Percentiles rank a stretch among this genome's conserved stretches.
Evolutionary conservation across 805 yeast species (phyloP).

Genomic region (Kockiozyma suomiensis): DNA sequence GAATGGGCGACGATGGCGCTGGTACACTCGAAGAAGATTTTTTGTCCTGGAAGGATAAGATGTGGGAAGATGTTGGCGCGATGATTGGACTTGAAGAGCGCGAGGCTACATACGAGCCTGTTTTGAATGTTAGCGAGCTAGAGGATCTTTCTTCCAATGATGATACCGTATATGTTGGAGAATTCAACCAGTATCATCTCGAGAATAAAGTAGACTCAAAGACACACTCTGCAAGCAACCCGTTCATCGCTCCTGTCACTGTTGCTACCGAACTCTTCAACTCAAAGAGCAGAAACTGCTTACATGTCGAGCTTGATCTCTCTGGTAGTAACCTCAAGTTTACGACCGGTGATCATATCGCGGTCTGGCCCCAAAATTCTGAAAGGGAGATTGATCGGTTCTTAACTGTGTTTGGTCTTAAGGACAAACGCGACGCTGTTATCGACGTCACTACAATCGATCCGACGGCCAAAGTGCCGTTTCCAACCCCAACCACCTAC

Average conservation of each 20-base stretch:
- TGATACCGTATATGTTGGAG: slow-evolving; percentile 70
- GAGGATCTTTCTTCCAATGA: slow-evolving; percentile 43
- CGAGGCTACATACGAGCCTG: slow-evolving; percentile 77
- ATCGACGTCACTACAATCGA: slow-evolving; percentile 72
- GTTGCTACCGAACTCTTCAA: slow-evolving; percentile 70
- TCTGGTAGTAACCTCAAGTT: slow-evolving; percentile 74
- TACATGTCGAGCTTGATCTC: slow-evolving; percentile 87
- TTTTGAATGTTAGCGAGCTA: slow-evolving; percentile 45
- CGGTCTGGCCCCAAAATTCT: slow-evolving; percentile 91
- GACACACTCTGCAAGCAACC: slow-evolving; percentile 63
- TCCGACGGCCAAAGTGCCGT: slow-evolving; percentile 47
- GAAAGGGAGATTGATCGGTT: slow-evolving; percentile 72
- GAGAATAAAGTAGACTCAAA: slow-evolving; percentile 34
- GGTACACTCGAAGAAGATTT: slow-evolving; percentile 96
- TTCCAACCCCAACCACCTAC: slow-evolving; percentile 72
- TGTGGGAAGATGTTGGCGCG: slow-evolving; percentile 66
- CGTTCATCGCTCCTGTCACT: slow-evolving; percentile 72
- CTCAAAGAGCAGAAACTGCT: slow-evolving; percentile 66
- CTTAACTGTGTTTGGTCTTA: slow-evolving; percentile 61
- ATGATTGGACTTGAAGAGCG: slow-evolving; percentile 73
- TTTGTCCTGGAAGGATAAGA: slow-evolving; percentile 84
- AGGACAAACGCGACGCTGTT: slow-evolving; percentile 54
- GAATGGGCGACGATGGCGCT: slow-evolving; percentile 93
- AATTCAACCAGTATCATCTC: slow-evolving; percentile 66
- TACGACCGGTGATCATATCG: slow-evolving; percentile 94